Conservation (phyloP, 306 rosid species). For the Vigna radiata region DNA sequence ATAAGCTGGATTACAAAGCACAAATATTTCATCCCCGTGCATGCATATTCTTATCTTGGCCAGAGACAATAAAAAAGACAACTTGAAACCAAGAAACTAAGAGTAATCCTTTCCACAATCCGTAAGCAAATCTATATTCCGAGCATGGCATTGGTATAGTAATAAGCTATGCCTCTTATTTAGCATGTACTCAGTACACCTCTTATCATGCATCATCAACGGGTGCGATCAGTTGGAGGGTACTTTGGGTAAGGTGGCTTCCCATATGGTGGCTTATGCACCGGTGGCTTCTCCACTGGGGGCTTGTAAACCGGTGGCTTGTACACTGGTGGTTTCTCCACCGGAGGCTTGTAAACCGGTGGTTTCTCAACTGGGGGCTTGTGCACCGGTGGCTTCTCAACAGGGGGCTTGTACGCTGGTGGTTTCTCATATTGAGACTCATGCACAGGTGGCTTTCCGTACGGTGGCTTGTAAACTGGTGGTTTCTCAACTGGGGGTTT, state of each 20-base stretch:
- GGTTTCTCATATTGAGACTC: too few relatives aligned
- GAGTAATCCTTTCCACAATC: neutral
- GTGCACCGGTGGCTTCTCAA: too few relatives aligned
- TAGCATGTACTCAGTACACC: neutral
- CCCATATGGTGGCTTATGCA: neutral
- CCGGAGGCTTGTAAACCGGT: neutral
- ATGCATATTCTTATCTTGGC: slow-evolving; percentile 9
- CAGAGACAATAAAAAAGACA: neutral
- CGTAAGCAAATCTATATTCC: neutral
- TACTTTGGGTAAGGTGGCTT: slow-evolving; percentile 6
- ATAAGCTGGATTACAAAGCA: neutral
- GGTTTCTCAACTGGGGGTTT: neutral
- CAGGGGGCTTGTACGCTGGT: too few relatives aligned
- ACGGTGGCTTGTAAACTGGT: neutral
- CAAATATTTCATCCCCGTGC: too few relatives aligned
- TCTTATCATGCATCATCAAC: neutral
- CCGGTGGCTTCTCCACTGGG: neutral
- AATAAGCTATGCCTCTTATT: neutral
- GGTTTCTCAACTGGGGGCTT: neutral
- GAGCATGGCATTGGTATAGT: neutral
- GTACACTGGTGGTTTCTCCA: neutral
- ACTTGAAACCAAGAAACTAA: neutral
- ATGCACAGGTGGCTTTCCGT: neutral
- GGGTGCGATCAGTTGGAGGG: neutral
- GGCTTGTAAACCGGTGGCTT: neutral